Evolutionary conservation across 2,329 filamentous ascomycete genomes (phyloP).

Genomic region (Pestalotiopsis sp.): DNA sequence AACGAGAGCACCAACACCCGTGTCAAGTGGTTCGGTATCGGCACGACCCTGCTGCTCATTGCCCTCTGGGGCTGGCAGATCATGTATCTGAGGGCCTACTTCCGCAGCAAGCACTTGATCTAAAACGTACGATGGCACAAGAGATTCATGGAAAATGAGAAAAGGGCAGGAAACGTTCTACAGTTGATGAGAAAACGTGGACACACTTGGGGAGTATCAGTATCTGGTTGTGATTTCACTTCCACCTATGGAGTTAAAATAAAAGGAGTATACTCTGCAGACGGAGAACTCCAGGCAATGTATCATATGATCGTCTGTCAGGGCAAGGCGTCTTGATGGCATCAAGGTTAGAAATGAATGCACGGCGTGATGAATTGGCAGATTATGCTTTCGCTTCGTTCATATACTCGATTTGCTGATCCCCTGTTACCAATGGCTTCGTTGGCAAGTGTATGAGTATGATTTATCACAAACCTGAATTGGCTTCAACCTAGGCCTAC

Average conservation of each 20-base stretch:
- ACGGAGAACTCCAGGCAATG: slow-evolving; percentile 24
- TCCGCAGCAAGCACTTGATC: slow-evolving; percentile 63
- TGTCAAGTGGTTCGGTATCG: slow-evolving; percentile 97
- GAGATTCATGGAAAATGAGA: neutral
- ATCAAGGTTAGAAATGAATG: slow-evolving; percentile 21
- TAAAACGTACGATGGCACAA: slow-evolving; percentile 16
- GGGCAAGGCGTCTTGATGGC: slow-evolving; percentile 22
- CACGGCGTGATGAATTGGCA: slow-evolving; percentile 14
- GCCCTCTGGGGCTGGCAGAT: slow-evolving; percentile 96
- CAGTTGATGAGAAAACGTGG: neutral
- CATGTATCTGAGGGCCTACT: slow-evolving; percentile 95
- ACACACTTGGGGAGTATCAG: neutral
- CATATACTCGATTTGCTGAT: neutral
- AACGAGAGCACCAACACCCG: slow-evolving; percentile 99
- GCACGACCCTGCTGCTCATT: slow-evolving; percentile 88
- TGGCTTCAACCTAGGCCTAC: too few relatives aligned
- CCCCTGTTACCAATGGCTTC: neutral
- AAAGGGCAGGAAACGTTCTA: slow-evolving; percentile 1
- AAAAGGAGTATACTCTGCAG: slow-evolving; percentile 19
- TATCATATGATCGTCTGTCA: slow-evolving; percentile 31
- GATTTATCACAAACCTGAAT: neutral
- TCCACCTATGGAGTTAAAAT: slow-evolving; percentile 15
- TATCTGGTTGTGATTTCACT: slow-evolving; percentile 1
- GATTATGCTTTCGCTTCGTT: neutral
- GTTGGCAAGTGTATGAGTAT: neutral